Evolutionary conservation across 306 rosid genomes (phyloP).

Genomic region (Potentilla sterilis): DNA sequence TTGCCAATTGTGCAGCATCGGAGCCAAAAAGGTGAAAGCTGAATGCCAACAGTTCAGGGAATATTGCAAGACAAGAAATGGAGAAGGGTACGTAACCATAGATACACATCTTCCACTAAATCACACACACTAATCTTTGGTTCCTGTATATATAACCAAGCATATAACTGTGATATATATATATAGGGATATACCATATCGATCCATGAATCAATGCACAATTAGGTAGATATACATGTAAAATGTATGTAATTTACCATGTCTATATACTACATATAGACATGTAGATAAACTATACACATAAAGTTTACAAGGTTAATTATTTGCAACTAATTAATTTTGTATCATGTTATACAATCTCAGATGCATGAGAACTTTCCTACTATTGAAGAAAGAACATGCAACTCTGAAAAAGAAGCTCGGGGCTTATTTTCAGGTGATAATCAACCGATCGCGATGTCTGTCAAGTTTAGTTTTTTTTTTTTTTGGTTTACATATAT

Average conservation of each 20-base stretch:
- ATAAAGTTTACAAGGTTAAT: neutral
- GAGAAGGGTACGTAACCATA: slow-evolving; percentile 59
- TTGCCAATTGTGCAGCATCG: slow-evolving; percentile 56
- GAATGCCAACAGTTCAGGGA: slow-evolving; percentile 77
- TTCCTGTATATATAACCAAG: no score
- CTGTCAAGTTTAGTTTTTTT: neutral
- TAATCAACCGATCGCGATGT: neutral
- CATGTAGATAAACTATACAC: no score
- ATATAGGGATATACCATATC: no score
- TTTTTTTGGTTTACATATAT: neutral
- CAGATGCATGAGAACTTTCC: slow-evolving; percentile 81
- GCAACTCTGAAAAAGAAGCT: slow-evolving; percentile 71
- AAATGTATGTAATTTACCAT: no score
- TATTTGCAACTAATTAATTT: neutral
- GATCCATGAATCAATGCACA: neutral
- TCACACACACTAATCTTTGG: neutral
- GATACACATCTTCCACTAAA: neutral
- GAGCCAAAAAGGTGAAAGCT: slow-evolving; percentile 92
- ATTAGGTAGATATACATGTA: neutral
- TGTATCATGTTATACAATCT: neutral
- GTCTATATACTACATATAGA: no score
- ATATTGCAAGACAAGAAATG: slow-evolving; percentile 67
- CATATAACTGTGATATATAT: neutral
- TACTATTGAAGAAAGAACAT: slow-evolving; percentile 79
- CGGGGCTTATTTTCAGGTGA: slow-evolving; percentile 91